Base-by-base conservation (phyloP, 495 filamentous ascomycete species). In the Trichoderma virens region DNA sequence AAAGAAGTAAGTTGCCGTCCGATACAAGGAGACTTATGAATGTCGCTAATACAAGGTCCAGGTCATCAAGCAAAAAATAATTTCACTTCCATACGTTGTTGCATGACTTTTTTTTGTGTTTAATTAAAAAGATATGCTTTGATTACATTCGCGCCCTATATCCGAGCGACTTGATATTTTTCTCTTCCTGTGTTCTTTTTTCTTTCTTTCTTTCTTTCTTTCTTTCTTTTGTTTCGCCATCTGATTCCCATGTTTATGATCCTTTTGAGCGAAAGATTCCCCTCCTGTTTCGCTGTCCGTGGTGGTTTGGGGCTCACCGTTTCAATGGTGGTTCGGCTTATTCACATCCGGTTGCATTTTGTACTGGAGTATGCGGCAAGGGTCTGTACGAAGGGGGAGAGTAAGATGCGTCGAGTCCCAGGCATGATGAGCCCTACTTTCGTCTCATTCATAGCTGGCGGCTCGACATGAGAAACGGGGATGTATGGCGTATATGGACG, bases 1-100 rank as follows among this genome's bases (percentile, higher is more conserved):
- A 67, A 75, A 74, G 65, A 75, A 74, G 73, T 75, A 67, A 47
- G 73, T 71, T 54, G 32, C 61, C 13, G 34, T 13, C 2, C 34
- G 2, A 7, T 13, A 13, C 6, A 13, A 35, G 34, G 34, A 35
- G 34, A 13, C 13, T 35, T 5, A 23, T 23, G 18, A 47, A 47
- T 8, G 8, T 47, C 18, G 56, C 27, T 65, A 62, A 54, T 60
- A 64, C 28, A 47, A 25, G 14, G 16, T 32, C 16, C 62, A 65
- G 20, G 38, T 47, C 30, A 16, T 68, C 43, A 66, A 67, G 18
- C 25, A 56, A 31, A 18, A 56, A 56, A 56, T 56, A 30, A 30
- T 47, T 20, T 9, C 43, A 2, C 5, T 20, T 20, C 43, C 23
- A 23, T 23, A 20, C 20, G 18, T 9, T 23, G 9, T 20, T 47